Evolutionary conservation across 148 eudicot genomes (phyloP), one percentile per base, ranked within the genome.

Genomic region (Camellia sinensis): DNA sequence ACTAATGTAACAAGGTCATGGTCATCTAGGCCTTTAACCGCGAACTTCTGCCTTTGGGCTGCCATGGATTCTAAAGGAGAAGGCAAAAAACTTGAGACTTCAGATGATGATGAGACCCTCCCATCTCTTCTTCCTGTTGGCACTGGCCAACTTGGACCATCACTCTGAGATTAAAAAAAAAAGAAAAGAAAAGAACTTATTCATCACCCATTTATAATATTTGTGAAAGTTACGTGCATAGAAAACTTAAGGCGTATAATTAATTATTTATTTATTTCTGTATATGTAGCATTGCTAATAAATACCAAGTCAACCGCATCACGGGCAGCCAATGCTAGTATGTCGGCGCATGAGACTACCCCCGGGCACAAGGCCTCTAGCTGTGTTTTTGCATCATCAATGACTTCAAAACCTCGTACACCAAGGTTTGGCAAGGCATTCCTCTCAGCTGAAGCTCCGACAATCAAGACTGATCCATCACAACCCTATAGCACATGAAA

Each of bases 51-150:
- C 78, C 90, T 91, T 46, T 91, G 97, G 37, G 57, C 77, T 22
- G 86, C 87, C 48, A 91, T 80, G 1, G 94, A 77, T 53, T 93
- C 97, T 2, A 87, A 22, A 1, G 92, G 91, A 60, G 93, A 84
- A n/a, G 97, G 97, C 78, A 93, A 83, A 62, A 22, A 22, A 22
- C 67, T 88, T 5, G 77, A 69, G 17, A 87, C 78, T 21, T 89
- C 88, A 12, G 91, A 87, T n/a, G 93, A 66, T 2, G 74, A 83
- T 66, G 97, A 91, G 29, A 87, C 76, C 69, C 80, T 86, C 0
- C 97, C 97, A 67, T 91, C 94, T 76, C 88, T 81, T 82, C 97
- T 93, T 70, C 97, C 94, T 7, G 91, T 84, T 1, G 97, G 94
- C 78, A 93, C 92, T 53, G 64, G 80, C 97, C 97, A 91, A 81